Evolutionary conservation across 179 eudicot species (phyloP).

Genomic region (Beta corolliflora): DNA sequence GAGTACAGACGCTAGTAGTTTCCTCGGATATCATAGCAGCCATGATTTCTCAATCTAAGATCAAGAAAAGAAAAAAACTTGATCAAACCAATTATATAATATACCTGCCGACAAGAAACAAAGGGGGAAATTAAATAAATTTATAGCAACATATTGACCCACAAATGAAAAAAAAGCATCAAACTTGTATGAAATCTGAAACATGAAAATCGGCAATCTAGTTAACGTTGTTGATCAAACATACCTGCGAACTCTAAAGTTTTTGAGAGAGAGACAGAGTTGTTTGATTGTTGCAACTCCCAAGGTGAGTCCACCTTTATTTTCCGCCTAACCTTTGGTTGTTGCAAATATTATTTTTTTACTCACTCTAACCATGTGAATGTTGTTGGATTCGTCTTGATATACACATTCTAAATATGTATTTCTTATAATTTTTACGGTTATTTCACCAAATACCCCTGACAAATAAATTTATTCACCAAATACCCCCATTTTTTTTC

Average conservation of each 20-base stretch:
- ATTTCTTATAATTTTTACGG: too few species aligned
- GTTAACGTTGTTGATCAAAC: neutral
- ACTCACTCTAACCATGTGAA: too few species aligned
- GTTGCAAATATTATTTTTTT: too few species aligned
- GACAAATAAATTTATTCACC: too few species aligned
- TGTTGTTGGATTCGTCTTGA: too few species aligned
- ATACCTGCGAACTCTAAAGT: neutral
- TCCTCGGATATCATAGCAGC: slow-evolving; percentile 40
- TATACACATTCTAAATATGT: too few species aligned
- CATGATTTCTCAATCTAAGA: slow-evolving; percentile 28
- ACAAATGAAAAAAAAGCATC: neutral
- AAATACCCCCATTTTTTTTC: too few species aligned
- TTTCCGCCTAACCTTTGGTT: too few species aligned
- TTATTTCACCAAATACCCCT: too few species aligned
- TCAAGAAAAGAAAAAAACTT: slow-evolving; percentile 3
- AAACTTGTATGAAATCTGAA: too few species aligned
- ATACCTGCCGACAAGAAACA: slow-evolving; percentile 24
- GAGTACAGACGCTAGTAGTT: slow-evolving; percentile 39
- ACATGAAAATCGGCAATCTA: neutral
- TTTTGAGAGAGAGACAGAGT: neutral
- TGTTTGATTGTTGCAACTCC: neutral
- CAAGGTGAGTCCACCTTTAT: too few species aligned
- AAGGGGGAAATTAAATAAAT: neutral
- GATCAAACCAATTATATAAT: slow-evolving; percentile 18
- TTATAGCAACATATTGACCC: neutral